These are phyloP conservation scores for Omphalotus guepiniiformis DNA, from an alignment of 768 basidiomycete genomes.

Conservation along the genomic window DNA sequence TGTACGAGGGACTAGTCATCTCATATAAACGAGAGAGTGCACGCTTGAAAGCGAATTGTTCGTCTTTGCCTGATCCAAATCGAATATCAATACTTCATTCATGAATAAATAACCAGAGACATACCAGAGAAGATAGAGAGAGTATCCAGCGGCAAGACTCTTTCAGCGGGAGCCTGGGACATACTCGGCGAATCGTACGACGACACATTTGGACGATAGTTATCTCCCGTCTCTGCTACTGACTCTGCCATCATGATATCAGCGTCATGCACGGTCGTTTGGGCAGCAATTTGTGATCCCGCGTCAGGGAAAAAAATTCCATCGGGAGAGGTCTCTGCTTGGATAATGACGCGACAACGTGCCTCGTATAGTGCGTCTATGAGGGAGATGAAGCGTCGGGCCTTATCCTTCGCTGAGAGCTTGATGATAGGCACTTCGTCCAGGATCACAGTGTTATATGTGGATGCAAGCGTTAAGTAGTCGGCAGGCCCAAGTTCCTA, in stretches of 20 bases:
- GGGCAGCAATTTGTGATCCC: background rate
- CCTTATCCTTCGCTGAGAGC: conserved; percentile 53
- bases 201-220: conserved; percentile 52
- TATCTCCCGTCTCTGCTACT: conserved; percentile 39
- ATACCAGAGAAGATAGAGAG: conserved; percentile 48
- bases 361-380: conserved; percentile 56
- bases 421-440: conserved; percentile 46
- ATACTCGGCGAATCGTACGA: conserved; percentile 41
- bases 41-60: conserved; percentile 59
- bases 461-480: conserved; percentile 49
- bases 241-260: conserved; percentile 45
- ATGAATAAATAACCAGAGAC: conserved; percentile 7
- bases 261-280: conserved; percentile 1
- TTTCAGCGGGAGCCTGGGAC: conserved; percentile 23
- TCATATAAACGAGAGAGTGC: conserved; percentile 56
- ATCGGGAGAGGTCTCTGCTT: conserved; percentile 36
- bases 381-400: conserved; percentile 54
- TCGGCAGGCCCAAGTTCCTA: conserved; percentile 52
- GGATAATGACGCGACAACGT: conserved; percentile 31
- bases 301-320: conserved; percentile 56
- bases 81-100: background rate
- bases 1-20: conserved; percentile 44
- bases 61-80: conserved; percentile 44
- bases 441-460: conserved; percentile 46
- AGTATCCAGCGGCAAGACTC: conserved; percentile 36